Conservation (phyloP, 371 early-diverging fungal species). For the Scutellospora calospora region DNA sequence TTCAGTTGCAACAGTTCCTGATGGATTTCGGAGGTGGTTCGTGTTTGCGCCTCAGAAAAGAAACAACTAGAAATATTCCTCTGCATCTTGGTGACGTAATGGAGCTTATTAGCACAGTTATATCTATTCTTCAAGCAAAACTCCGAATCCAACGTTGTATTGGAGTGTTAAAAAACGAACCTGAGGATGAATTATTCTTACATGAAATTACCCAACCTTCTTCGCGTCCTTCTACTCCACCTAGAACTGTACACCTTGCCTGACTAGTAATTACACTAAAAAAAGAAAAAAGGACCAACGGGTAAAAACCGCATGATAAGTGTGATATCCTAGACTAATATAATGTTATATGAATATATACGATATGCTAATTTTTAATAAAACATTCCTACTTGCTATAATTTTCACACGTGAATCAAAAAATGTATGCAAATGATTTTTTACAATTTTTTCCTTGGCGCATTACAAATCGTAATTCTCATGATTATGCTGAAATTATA, state of each 20-base stretch:
- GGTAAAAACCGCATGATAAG: no score
- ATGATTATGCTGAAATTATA: no score
- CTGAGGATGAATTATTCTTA: not conserved
- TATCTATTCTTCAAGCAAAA: conserved; percentile 8
- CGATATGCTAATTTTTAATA: no score
- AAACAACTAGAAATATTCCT: conserved; percentile 1
- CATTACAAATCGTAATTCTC: no score
- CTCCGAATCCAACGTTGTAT: conserved; percentile 4
- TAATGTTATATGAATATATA: no score
- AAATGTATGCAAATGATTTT: no score
- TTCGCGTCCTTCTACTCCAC: not conserved
- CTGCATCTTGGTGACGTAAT: conserved; percentile 15
- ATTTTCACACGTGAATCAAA: no score
- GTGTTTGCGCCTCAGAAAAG: conserved; percentile 31
- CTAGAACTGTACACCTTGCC: conserved; percentile 13
- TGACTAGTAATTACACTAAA: not conserved
- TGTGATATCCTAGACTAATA: no score
- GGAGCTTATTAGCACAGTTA: not conserved
- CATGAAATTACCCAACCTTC: not conserved
- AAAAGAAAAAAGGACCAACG: no score
- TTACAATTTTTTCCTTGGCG: no score
- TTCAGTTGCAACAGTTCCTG: conserved; percentile 15
- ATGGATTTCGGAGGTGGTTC: conserved; percentile 4
- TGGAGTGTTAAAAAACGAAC: no score
- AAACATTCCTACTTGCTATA: no score